Evolutionary conservation across 768 basidiomycete species (phyloP), one percentile per base, ranked within the genome.

Genomic region (Podaxis pistillaris): DNA sequence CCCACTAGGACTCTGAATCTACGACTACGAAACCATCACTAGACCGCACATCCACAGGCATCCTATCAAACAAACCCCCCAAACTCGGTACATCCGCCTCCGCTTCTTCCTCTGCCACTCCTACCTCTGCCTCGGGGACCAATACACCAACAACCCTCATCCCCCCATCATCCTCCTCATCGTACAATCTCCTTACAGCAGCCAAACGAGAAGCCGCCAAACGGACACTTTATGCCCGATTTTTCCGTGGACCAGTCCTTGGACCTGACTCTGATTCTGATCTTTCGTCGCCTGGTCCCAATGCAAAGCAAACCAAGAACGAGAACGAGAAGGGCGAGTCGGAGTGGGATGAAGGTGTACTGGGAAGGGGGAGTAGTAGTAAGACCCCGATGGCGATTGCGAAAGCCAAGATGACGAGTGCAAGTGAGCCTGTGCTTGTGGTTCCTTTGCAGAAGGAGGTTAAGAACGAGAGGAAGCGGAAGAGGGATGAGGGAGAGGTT

Each of bases 191-290:
- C 12, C 69, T 94, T 58, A 77, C 84, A 0, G 72, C 76, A 3
- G 91, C 93, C 4, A 93, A 93, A 73, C 81, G 89, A 50, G 90
- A 93, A 66, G 86, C 91, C 9, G 95, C 94, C 0, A 85, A 83
- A 64, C 80, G 84, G 11, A 81, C 79, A 19, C 80, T 98, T 2
- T 98, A 97, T 71, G 80, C 92, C 3, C 80, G 81, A 62, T 96
- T 97, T 73, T 91, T 89, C 69, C 84, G 88, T 24, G 95, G 94
- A 0, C 86, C 90, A 19, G 76, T 89, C 37, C 73, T 93, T 17
- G 83, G 83, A 1, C 83, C 83, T 24, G 83, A 82, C 44, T 60
- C 67, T 4, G 62, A 65, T 19, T 52, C 44, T 38, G 41, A 55
- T 24, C 17, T 41, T 28, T 41, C 52, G 12, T 24, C n/a, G 24